Base-by-base conservation (phyloP, 2,329 filamentous ascomycete species). In the Colletotrichum scovillei region DNA sequence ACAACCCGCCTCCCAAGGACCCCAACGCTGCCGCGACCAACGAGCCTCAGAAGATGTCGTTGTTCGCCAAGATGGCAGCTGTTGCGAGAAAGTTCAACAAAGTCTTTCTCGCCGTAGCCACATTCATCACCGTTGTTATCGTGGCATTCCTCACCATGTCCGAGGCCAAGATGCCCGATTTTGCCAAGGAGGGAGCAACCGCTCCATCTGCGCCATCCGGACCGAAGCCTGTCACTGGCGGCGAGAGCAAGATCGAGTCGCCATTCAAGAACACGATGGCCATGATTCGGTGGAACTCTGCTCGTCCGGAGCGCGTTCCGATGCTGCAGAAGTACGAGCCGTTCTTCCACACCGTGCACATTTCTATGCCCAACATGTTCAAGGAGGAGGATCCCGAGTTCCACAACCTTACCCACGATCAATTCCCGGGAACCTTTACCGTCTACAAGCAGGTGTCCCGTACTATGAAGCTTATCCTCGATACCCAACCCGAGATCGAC, bases 401-500 rank as follows among this genome's bases (percentile, higher is more conserved):
- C 65, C 75, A 75, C 49, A 80, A 79, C 69, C 52, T 79, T n/a
- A 81, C 79, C 5, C 76, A 78, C 62, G 79, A 80, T 55, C 76
- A 77, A 57, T 79, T 71, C 59, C 74, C 75, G 7, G 75, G 76
- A 59, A 72, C 68, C 56, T 76, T 63, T 57, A 74, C 55, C 69
- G 74, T 75, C 19, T 79, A 76, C 76, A 75, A 74, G 42, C 76
- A 77, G 49, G 75, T 81, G 4, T 77, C 78, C 5, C 76, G 75
- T 38, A 80, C 78, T 2, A 81, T 81, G 80, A 75, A 78, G 57
- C 74, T 79, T 19, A 75, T 80, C n/a, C 74, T 81, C 4, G 77
- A 81, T 56, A 72, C 73, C 19, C 64, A 77, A 35, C 67, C 78
- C 16, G 78, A 80, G 7, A 78, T 81, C 28, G 74, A 75, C n/a